Conservation (phyloP, 371 early-diverging fungal species). For the Mucor saturninus region DNA sequence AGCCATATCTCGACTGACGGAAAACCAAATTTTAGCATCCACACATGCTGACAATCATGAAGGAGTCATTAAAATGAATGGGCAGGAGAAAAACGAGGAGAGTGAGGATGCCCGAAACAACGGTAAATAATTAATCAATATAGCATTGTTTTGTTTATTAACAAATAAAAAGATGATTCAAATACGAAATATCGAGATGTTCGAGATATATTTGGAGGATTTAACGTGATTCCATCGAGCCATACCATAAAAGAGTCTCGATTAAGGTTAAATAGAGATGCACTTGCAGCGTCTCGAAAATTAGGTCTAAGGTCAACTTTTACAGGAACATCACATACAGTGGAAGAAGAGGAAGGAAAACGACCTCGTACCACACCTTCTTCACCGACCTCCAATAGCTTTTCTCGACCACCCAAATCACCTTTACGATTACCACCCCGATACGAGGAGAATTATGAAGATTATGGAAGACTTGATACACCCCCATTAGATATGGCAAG, state of each 20-base stretch:
- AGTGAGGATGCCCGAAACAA: slow-evolving; percentile 1
- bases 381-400: slow-evolving; percentile 20
- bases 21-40: slow-evolving; percentile 23
- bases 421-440: slow-evolving; percentile 32
- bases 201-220: slow-evolving; percentile 37
- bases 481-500: slow-evolving; percentile 24
- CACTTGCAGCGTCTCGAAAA: slow-evolving; percentile 19
- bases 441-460: slow-evolving; percentile 6
- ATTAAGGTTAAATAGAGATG: slow-evolving; percentile 20
- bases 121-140: slow-evolving; percentile 3
- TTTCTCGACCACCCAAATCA: slow-evolving; percentile 49
- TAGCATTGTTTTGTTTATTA: neutral
- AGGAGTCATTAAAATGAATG: neutral
- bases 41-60: neutral
- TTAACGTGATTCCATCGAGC: slow-evolving; percentile 1
- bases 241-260: neutral
- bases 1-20: slow-evolving; percentile 33
- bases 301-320: slow-evolving; percentile 20
- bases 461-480: neutral
- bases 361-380: slow-evolving; percentile 19
- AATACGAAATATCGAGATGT: slow-evolving; percentile 38
- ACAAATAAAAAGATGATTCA: neutral
- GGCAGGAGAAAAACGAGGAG: neutral
- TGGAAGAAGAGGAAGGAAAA: slow-evolving; percentile 11
- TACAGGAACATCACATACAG: slow-evolving; percentile 7